Base-by-base conservation (phyloP, 441 rosid genomes). In the Euphorbia schlechtendalii region DNA sequence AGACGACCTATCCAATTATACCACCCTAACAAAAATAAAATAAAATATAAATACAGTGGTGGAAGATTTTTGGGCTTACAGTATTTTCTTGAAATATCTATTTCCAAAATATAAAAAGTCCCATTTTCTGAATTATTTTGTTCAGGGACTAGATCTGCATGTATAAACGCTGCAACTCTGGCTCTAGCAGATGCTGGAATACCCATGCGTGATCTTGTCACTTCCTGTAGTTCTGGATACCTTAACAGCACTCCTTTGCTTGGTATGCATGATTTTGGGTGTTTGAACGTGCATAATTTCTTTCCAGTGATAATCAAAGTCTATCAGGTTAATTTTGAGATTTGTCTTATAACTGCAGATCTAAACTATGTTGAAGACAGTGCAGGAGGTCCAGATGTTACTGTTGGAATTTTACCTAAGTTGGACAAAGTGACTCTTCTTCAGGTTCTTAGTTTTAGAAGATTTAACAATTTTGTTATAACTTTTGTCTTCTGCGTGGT, bases 131-230 rank as follows among this genome's bases (percentile, higher is more conserved):
- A 66, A 24, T 46, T 56, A 25, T 57, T 24, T 65, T 22, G 38
- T 59, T 27, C 83, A 88, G 96, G 97, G 72, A 93, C 98, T 61
- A 80, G 98, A 75, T 85, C 95, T 40, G 97, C 98, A 48, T 93
- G 97, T 76, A 93, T 93, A 72, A 93, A 93, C 81, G 98, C 96
- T 13, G 96, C 97, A 24, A 88, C 91, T 56, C 81, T 88, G 81
- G 97, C 97, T 65, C 86, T 90, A 12, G 90, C 96, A 28, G 96
- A 93, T 81, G 98, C 98, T 52, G 97, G 95, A 43, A 84, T 93
- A 66, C 98, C 97, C 28, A 88, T 93, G 96, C 82, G 83, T 28
- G 97, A 93, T 76, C 76, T 90, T 2, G 93, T 84, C 61, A 88
- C 95, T 61, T 93, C 97, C 0, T 93, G 98, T 74, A 87, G 98